Evolutionary conservation across 2,329 filamentous ascomycete species (phyloP).

Genomic region (Leptographium procerum): DNA sequence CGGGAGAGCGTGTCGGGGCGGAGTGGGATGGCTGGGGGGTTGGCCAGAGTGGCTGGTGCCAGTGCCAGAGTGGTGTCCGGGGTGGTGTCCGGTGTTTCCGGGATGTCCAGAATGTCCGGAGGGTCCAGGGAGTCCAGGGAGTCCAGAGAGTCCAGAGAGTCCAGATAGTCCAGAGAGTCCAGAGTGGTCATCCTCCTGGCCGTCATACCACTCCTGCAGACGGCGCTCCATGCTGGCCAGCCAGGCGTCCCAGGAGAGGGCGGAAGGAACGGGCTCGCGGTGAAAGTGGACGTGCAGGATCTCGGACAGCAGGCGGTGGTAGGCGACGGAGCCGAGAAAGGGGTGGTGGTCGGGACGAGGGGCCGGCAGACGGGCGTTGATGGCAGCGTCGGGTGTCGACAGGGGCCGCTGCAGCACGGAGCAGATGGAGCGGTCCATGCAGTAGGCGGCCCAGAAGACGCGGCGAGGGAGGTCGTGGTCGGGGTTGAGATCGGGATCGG

Average conservation of each 20-base stretch:
- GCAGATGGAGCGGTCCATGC: slow-evolving; percentile 12
- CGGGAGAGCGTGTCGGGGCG: neutral
- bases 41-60: neutral
- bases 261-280: slow-evolving; percentile 6
- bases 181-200: neutral
- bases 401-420: slow-evolving; percentile 10
- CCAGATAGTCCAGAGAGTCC: too few relatives aligned
- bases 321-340: slow-evolving; percentile 6
- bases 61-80: neutral
- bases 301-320: slow-evolving; percentile 8
- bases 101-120: too few relatives aligned
- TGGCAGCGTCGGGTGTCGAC: slow-evolving; percentile 8
- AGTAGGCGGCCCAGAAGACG: slow-evolving; percentile 11
- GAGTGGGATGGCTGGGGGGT: neutral
- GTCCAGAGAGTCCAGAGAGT: too few relatives aligned
- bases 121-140: too few relatives aligned
- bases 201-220: slow-evolving; percentile 3
- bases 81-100: too few relatives aligned
- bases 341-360: neutral
- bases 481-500: neutral
- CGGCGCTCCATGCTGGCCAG: slow-evolving; percentile 8
- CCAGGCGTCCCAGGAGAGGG: slow-evolving; percentile 10
- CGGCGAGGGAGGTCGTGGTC: slow-evolving; percentile 5
- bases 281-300: slow-evolving; percentile 12
- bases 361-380: slow-evolving; percentile 2